Evolutionary conservation across 176 grass and related monocot genomes (phyloP).

Genomic region (Calamus simplicifolius): DNA sequence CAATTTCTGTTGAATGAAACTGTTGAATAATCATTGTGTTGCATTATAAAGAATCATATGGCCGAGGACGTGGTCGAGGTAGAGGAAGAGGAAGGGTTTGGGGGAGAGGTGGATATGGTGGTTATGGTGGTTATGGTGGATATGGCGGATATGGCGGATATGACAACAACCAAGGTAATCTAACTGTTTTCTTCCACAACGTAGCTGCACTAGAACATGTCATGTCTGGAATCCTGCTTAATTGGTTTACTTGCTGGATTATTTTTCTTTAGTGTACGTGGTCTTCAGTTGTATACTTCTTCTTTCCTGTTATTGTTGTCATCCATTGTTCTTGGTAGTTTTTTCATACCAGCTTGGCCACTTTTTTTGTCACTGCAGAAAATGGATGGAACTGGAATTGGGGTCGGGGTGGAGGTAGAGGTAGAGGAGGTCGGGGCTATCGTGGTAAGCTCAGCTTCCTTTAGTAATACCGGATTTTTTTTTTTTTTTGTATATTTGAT

Average conservation of each 20-base stretch:
- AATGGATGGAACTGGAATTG: conserved; percentile 48
- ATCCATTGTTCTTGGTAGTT: background rate
- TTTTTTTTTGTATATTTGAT: too few relatives aligned
- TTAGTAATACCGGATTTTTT: background rate
- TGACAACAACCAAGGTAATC: conserved; percentile 9
- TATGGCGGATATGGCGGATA: conserved; percentile 29
- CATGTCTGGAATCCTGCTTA: too few relatives aligned
- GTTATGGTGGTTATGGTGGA: background rate
- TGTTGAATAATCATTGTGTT: conserved; percentile 2
- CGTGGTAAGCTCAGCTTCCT: conserved; percentile 27
- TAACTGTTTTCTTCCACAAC: too few relatives aligned
- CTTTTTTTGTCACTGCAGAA: conserved; percentile 31
- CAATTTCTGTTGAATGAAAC: conserved; percentile 3
- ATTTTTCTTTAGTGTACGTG: background rate
- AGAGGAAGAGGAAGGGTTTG: conserved; percentile 21
- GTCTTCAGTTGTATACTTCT: background rate
- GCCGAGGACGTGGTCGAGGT: conserved; percentile 32
- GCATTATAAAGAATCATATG: conserved; percentile 39
- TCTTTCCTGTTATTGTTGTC: background rate
- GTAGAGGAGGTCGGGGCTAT: conserved; percentile 55
- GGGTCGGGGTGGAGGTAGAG: conserved; percentile 47
- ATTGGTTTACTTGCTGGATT: background rate
- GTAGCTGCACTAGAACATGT: too few relatives aligned
- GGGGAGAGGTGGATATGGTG: background rate
- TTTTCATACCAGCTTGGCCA: background rate